These are phyloP conservation scores for Dryas octopetala DNA, from an alignment of 306 rosid genomes.

Conservation along the genomic window DNA sequence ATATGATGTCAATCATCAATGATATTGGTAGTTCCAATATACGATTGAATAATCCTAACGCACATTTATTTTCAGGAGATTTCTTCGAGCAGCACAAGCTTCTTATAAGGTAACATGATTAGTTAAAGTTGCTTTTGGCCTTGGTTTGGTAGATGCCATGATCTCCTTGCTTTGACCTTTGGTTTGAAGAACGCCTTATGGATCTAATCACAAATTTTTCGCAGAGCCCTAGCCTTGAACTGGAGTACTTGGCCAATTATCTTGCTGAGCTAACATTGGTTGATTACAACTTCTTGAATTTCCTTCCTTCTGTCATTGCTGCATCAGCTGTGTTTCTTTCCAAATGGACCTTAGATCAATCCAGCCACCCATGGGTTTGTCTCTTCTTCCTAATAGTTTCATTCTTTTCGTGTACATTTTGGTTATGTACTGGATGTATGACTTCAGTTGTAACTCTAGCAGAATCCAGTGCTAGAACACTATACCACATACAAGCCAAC, in stretches of 20 bases:
- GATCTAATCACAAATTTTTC: slow-evolving; percentile 19
- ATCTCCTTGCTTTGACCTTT: slow-evolving; percentile 11
- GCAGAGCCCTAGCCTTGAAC: slow-evolving; percentile 75
- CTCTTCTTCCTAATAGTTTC: slow-evolving; percentile 18
- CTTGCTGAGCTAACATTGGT: slow-evolving; percentile 77
- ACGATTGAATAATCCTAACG: slow-evolving; percentile 19
- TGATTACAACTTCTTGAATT: slow-evolving; percentile 66
- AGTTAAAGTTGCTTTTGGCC: slow-evolving; percentile 16
- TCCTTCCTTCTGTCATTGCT: slow-evolving; percentile 79
- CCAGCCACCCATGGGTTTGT: slow-evolving; percentile 89
- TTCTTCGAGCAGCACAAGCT: slow-evolving; percentile 90
- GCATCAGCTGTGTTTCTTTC: slow-evolving; percentile 95
- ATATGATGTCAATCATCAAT: slow-evolving; percentile 7
- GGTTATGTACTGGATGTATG: slow-evolving; percentile 17
- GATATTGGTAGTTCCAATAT: background rate
- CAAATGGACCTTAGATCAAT: slow-evolving; percentile 82
- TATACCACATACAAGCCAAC: slow-evolving; percentile 66
- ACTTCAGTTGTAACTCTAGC: slow-evolving; percentile 26
- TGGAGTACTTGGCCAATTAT: slow-evolving; percentile 85
- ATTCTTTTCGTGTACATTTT: slow-evolving; percentile 14
- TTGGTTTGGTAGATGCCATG: slow-evolving; percentile 26
- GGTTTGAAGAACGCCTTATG: slow-evolving; percentile 11
- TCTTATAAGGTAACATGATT: slow-evolving; percentile 59
- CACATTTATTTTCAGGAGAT: slow-evolving; percentile 65
- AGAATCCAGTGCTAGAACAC: slow-evolving; percentile 85